Base-by-base conservation (phyloP, 495 filamentous ascomycete species). In the Aspergillus campestris region DNA sequence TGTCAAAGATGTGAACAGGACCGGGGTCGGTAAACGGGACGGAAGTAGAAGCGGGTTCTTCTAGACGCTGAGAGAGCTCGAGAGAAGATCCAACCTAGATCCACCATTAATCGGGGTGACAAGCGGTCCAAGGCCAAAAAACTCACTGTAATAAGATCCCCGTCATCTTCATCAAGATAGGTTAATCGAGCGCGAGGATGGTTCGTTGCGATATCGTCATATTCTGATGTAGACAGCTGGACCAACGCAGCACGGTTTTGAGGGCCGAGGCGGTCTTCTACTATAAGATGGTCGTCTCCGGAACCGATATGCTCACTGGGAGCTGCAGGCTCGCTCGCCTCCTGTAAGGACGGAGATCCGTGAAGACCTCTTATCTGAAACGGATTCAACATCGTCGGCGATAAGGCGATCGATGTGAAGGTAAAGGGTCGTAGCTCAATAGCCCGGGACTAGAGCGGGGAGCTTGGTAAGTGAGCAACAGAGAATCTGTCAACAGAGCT, bases 141-240 rank as follows among this genome's bases (percentile, higher is more conserved):
- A 56, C 72, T 61, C 53, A 78, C 77, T 11, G 67, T 77, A 42
- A 80, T 79, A 34, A 69, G 50, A 42, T 75, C 73, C 1, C 65
- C 73, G 50, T 77, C 73, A 48, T 79, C 76, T 31, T 77, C 72
- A 51, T 80, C 77, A 11, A 69, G 28, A 56, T 80, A 80, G 9
- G 62, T 75, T 42, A 80, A 47, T 24, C 61, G 65, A 9, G 75
- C 72, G 30, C 65, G 64, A n/a, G 77, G 75, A 52, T 78, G 57
- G 39, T 50, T 64, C 11, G 50, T 53, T 10, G 73, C 64, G 40
- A 77, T 61, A 24, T 71, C 55, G 51, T 80, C 70, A 42, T 80
- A 80, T 24, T 75, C 65, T 5, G 61, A 51, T 9, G 62, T 51
- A 34, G 66, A 67, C 36, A 76, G 53, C 34, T 61, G 63, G 27